Evolutionary conservation across 345 rosid genomes (phyloP), one percentile per base, ranked within the genome.

Genomic region (Eucalyptus erythrocorys): DNA sequence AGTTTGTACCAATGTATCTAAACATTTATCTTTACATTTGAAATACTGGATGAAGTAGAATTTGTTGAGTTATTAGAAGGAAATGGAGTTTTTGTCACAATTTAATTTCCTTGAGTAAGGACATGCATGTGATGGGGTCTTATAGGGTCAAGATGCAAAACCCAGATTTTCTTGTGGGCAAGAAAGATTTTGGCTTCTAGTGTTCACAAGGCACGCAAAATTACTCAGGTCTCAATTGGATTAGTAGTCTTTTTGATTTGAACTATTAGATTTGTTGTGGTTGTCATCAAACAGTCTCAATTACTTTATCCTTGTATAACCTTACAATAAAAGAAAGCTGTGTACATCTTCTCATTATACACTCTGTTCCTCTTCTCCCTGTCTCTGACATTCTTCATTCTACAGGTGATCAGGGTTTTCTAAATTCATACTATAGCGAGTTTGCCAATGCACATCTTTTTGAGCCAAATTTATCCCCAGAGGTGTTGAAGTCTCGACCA

Each of bases 321-420:
- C 30, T 40, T 13, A 76, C 47, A 21, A 40, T 10, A 21, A 76
- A 68, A 10, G 47, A 76, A 40, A 76, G 47, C 27, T 76, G 24
- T 76, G 82, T 76, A 76, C 27, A 10, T 37, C 82, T 76, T 76
- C 82, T 76, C 42, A 10, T 76, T 11, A 37, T 76, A 40, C 82
- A 10, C 27, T 37, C 82, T 76, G 27, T 76, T 76, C 47, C 30
- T 76, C 84, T 42, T 86, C 48, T 85, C 26, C 45, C 11, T 4
- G 80, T 68, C 45, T 87, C 43, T 42, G 19, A 47, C 87, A 86
- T 86, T 4, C 42, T 87, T 80, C 49, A 61, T 61, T 87, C 89
- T 61, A 90, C 94, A 93, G 94, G 99, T 81, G 99, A 96, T 89
- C 99, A 97, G 90, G 98, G 99, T 32, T 97, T 97, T 86, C 92